These are phyloP conservation scores for Isabelozyma gotoi DNA, from an alignment of 805 yeast genomes.

Conservation along the genomic window DNA sequence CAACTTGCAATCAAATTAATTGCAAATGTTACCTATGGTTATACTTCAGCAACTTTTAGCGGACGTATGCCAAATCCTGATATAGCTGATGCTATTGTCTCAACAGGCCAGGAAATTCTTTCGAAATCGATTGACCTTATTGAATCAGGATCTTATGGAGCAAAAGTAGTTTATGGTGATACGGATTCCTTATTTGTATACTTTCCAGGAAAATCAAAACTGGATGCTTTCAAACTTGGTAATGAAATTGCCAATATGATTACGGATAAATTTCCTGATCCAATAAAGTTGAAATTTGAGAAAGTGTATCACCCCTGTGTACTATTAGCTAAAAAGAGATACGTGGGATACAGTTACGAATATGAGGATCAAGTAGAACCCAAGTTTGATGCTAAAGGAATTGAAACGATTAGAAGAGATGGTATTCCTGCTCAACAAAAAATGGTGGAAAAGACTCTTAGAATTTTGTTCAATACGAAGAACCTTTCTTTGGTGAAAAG, in stretches of 20 bases:
- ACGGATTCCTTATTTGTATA: slow-evolving; percentile 92
- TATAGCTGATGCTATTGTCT: slow-evolving; percentile 91
- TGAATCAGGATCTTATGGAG: slow-evolving; percentile 70
- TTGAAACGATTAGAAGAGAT: slow-evolving; percentile 91
- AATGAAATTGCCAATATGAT: slow-evolving; percentile 63
- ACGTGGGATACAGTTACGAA: slow-evolving; percentile 85
- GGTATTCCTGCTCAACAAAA: slow-evolving; percentile 92
- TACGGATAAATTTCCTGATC: slow-evolving; percentile 71
- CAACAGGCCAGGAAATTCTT: slow-evolving; percentile 84
- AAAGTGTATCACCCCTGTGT: slow-evolving; percentile 90
- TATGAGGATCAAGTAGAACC: slow-evolving; percentile 53
- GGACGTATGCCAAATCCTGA: slow-evolving; percentile 98
- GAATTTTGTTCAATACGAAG: slow-evolving; percentile 66
- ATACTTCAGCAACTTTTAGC: slow-evolving; percentile 89
- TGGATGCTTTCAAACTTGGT: slow-evolving; percentile 79
- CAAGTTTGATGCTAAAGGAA: slow-evolving; percentile 91
- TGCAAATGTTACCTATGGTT: slow-evolving; percentile 96
- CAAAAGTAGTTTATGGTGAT: slow-evolving; percentile 94
- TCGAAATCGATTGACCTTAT: slow-evolving; percentile 68
- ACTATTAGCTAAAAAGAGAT: slow-evolving; percentile 77
- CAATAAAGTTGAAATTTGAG: slow-evolving; percentile 82
- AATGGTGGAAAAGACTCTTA: slow-evolving; percentile 68
- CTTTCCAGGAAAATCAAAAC: slow-evolving; percentile 75
- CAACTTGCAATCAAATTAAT: slow-evolving; percentile 86
- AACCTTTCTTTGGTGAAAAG: slow-evolving; percentile 70